phyloP scores from a whole-genome alignment of 2,329 filamentous ascomycete genomes.

The Berkeleyomyces rouxiae region DNA sequence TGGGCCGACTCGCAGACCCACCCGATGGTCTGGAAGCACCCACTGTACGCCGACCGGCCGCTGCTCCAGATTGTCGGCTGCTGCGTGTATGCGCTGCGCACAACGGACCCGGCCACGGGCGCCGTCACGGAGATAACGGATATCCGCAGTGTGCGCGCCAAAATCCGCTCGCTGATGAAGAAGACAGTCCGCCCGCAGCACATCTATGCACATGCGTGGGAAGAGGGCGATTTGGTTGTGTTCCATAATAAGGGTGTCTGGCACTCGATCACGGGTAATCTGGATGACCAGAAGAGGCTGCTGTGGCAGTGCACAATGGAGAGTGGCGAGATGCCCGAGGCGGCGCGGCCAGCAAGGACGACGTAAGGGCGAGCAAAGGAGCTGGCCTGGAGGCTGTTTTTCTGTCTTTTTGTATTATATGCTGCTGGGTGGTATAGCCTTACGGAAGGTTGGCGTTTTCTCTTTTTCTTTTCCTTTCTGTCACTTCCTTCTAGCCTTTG shows the following conservation, averaged over 20 bases:
- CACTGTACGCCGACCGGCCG: neutral
- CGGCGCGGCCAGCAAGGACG: neutral
- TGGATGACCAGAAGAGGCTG: constrained; percentile 17
- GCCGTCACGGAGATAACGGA: constrained; percentile 7
- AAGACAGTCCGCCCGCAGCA: constrained; percentile 18
- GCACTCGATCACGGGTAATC: constrained; percentile 20
- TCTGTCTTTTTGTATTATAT: neutral
- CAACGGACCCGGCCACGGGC: constrained; percentile 7
- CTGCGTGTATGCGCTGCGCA: constrained; percentile 11
- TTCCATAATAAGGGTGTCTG: constrained; percentile 21
- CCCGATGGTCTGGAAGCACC: constrained; percentile 13
- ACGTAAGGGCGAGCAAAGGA: neutral
- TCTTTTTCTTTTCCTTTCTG: neutral
- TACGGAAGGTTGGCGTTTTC: neutral
- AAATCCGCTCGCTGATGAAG: constrained; percentile 13
- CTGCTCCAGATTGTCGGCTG: constrained; percentile 12
- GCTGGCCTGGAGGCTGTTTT: neutral
- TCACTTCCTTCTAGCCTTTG: neutral
- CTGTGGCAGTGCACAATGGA: constrained; percentile 21
- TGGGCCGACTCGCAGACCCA: constrained; percentile 11
- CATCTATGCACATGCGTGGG: constrained; percentile 20
- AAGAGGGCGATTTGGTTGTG: constrained; percentile 20
- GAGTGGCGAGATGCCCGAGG: constrained; percentile 10
- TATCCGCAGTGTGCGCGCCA: constrained; percentile 8
- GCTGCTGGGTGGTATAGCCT: neutral